A percentile compares a stretch with the other conserved stretches of the same genome.
Conservation (phyloP, 345 rosid genomes). For the rapeseed (Brassica napus) region Da-Ae NC_063452.1:17786001-17786500, state of each 20-base stretch:
- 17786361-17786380: not conserved
- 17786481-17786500: not conserved
- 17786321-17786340: not conserved
- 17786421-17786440: not conserved
- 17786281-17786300: not conserved
- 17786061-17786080: not conserved
- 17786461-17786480: not conserved
- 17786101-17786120: not conserved
- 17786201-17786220: too few species aligned
- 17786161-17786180: too few species aligned
- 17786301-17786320: not conserved
- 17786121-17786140: too few species aligned
- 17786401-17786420: not conserved
- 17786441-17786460: not conserved
- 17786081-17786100: not conserved
- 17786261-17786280: not conserved
- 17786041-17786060: too few species aligned
- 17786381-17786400: not conserved
- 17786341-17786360: not conserved
- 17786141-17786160: too few species aligned
- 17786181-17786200: too few species aligned
- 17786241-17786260: too few species aligned
- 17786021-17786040: not conserved
- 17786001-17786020: not conserved
- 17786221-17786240: too few species aligned